Percentiles rank a stretch among this genome's conserved stretches.
Conservation (phyloP, 164 flowering plant genomes). For the Liriodendron chinense region DNA sequence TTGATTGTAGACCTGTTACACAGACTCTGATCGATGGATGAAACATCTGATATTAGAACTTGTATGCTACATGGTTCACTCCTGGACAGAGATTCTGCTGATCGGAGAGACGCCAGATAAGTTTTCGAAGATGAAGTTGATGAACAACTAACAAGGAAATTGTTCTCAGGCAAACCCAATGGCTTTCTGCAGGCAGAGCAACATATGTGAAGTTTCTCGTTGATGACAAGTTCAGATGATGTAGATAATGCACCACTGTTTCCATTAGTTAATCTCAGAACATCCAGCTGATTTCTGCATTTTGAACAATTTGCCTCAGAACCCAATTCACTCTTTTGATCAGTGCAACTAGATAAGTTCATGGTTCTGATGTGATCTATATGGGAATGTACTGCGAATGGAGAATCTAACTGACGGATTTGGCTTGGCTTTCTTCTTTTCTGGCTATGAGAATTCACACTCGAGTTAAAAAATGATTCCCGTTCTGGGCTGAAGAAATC, state of each 20-base stretch:
- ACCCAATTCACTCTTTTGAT: conserved; percentile 28
- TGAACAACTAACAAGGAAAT: conserved; percentile 47
- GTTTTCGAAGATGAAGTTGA: conserved; percentile 51
- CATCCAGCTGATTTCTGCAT: conserved; percentile 14
- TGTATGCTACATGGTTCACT: conserved; percentile 25
- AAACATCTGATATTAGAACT: conserved; percentile 49
- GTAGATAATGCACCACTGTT: conserved; percentile 6
- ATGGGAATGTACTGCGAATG: conserved; percentile 22
- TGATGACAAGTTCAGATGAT: conserved; percentile 28
- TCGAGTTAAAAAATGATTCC: conserved; percentile 51
- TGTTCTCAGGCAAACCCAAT: conserved; percentile 63
- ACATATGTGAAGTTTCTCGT: conserved; percentile 44
- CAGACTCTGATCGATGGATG: conserved; percentile 50
- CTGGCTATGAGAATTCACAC: conserved; percentile 68
- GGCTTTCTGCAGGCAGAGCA: conserved; percentile 68
- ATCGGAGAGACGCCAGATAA: conserved; percentile 42
- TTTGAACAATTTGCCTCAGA: conserved; percentile 16
- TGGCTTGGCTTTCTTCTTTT: conserved; percentile 50
- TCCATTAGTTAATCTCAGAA: conserved; percentile 9
- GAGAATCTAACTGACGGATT: conserved; percentile 18
- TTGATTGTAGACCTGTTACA: conserved; percentile 20
- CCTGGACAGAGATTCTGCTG: conserved; percentile 8
- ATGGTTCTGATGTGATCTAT: conserved; percentile 16
- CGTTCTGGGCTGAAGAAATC: conserved; percentile 31
- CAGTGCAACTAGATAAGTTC: conserved; percentile 14